phyloP scores from a whole-genome alignment of 2,329 filamentous ascomycete species.

The Fusarium incarnatum region DNA sequence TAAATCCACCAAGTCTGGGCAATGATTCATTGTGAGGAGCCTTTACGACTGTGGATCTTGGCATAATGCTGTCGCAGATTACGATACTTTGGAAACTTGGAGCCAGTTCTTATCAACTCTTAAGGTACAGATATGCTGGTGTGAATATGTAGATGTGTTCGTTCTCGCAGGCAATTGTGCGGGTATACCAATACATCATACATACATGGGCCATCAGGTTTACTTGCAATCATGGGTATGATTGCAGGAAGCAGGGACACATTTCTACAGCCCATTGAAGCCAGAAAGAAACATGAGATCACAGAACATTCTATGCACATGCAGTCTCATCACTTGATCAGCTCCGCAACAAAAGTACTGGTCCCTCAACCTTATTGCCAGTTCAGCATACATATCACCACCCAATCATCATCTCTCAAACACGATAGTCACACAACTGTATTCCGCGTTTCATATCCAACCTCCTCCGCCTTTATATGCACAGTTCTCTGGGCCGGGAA shows the following conservation, averaged over 20 bases:
- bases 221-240: not conserved
- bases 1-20: not conserved
- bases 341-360: not conserved
- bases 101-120: not conserved
- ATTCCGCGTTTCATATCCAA: constrained; percentile 6
- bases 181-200: not conserved
- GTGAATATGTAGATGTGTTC: not conserved
- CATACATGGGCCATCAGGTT: not conserved
- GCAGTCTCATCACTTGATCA: not conserved
- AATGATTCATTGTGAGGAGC: not conserved
- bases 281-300: not conserved
- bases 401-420: not conserved
- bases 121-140: not conserved
- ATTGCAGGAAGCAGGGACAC: not conserved
- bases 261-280: not conserved
- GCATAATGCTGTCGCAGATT: not conserved
- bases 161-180: not conserved
- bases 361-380: constrained; percentile 3
- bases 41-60: not conserved
- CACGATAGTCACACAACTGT: constrained; percentile 2
- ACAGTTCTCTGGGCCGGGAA: not conserved
- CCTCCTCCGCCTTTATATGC: constrained; percentile 28
- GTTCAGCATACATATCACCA: not conserved
- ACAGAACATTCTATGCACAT: not conserved
- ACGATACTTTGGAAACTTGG: not conserved